A percentile compares a stretch with the other conserved stretches of the same genome.
These are phyloP conservation scores for Mycena galericulata DNA, from an alignment of 768 basidiomycete species.

Conservation along the genomic window DNA sequence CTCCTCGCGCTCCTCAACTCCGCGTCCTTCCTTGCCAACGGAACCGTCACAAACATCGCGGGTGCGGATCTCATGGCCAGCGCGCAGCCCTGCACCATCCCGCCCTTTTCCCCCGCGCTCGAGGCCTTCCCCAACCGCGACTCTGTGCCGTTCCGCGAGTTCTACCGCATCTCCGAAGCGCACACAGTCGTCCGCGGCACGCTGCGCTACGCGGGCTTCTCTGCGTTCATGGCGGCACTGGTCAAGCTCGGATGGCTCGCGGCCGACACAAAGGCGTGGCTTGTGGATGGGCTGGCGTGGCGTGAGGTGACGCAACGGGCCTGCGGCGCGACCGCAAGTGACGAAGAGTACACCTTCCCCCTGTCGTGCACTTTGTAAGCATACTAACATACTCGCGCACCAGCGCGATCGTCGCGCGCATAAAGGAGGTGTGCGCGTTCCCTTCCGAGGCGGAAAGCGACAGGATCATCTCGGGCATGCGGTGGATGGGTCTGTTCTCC, in stretches of 20 bases:
- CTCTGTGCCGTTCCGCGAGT: slow-evolving; percentile 90
- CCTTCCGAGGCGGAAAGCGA: slow-evolving; percentile 73
- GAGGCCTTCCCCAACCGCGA: slow-evolving; percentile 97
- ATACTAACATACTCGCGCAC: slow-evolving; percentile 14
- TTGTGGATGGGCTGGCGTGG: slow-evolving; percentile 83
- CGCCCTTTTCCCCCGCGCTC: slow-evolving; percentile 73
- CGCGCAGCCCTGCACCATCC: slow-evolving; percentile 93
- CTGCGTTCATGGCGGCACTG: slow-evolving; percentile 89
- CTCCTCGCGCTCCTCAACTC: slow-evolving; percentile 94
- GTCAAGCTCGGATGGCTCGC: slow-evolving; percentile 91
- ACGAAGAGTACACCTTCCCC: slow-evolving; percentile 71
- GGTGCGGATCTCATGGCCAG: slow-evolving; percentile 90
- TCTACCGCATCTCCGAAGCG: slow-evolving; percentile 93
- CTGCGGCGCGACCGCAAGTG: slow-evolving; percentile 71
- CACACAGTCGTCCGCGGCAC: slow-evolving; percentile 94
- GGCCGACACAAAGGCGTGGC: slow-evolving; percentile 79
- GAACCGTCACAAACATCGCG: slow-evolving; percentile 71
- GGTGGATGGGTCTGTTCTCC: slow-evolving; percentile 95
- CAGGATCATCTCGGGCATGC: slow-evolving; percentile 89
- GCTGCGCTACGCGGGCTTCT: slow-evolving; percentile 95
- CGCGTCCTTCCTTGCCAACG: slow-evolving; percentile 81
- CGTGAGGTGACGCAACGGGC: slow-evolving; percentile 83
- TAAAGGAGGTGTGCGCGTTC: slow-evolving; percentile 80
- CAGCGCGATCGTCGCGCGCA: slow-evolving; percentile 76
- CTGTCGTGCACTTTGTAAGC: neutral